Base-by-base conservation (phyloP, 2,329 filamentous ascomycete species). In the Akanthomyces lecanii region DNA sequence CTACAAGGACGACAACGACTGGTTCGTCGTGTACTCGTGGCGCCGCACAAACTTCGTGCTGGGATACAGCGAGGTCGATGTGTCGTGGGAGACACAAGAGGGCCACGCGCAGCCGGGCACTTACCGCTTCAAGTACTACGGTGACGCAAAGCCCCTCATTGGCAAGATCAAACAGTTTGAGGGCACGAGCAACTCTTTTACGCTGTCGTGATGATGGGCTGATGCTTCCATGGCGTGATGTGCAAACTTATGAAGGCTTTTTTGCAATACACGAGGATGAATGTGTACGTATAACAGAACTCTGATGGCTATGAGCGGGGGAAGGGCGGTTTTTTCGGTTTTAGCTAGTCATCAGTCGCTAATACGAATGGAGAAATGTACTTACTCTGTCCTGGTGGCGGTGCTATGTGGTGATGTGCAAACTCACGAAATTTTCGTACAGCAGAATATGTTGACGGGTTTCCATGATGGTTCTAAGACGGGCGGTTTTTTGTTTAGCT, bases 21-120 rank as follows among this genome's bases (percentile, higher is more conserved):
- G 93, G 93, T 87, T 86, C 65, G 76, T 97, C 21, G 82, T 95
- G 14, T 97, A 88, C 71, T 80, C 85, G 45, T 98, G 94, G 94
- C 84, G 85, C 68, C 81, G 92, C 45, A 89, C 85, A 2, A 89
- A 86, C 69, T 82, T 81, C 3, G 62, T 92, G 1, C 73, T 91
- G 25, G 92, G 89, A 0, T 87, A 88, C 40, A 96, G 92, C 70
- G 86, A 93, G 72, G 93, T 92, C 1, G 87, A 81, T 10, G 81
- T 97, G 60, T 82, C 83, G 55, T 98, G 94, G 94, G 89, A 94
- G 75, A 75, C 74, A 42, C 69, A 67, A 10, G 69, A 66, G 12
- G 71, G 74, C 18, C 70, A 82, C 66, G 82, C 81, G 23, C 78
- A 81, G 64, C 75, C 74, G 1, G 93, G 93, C 0, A 85, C 82